Conservation (phyloP, 148 eudicot genomes). For the Nepenthes mirabilis region DNA sequence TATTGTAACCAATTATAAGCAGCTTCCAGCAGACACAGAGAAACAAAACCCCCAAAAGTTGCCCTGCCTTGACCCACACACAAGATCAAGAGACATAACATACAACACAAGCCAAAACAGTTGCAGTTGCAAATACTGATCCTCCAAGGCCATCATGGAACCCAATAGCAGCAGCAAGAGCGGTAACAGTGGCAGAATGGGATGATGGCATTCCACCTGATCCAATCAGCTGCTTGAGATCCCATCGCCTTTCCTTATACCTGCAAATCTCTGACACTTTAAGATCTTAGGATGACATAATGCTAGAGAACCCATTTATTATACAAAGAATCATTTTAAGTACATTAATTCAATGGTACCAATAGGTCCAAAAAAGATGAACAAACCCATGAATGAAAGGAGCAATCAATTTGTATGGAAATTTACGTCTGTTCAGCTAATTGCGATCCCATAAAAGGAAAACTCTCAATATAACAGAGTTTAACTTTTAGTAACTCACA, state of each 20-base stretch:
- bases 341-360: too few relatives aligned
- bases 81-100: constrained; percentile 16
- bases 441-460: too few relatives aligned
- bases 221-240: constrained; percentile 66
- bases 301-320: not conserved
- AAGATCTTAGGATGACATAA: constrained; percentile 18
- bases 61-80: not conserved
- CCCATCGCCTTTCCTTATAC: constrained; percentile 89
- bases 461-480: too few relatives aligned
- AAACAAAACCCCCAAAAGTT: too few relatives aligned
- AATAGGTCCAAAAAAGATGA: too few relatives aligned
- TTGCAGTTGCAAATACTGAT: constrained; percentile 60
- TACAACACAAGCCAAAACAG: constrained; percentile 83
- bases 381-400: too few relatives aligned
- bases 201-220: constrained; percentile 99
- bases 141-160: constrained; percentile 71
- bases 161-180: constrained; percentile 79
- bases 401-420: too few relatives aligned
- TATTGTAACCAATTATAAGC: too few relatives aligned
- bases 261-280: constrained; percentile 49
- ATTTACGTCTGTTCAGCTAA: too few relatives aligned
- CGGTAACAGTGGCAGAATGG: constrained; percentile 90
- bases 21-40: too few relatives aligned
- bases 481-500: too few relatives aligned
- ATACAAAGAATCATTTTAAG: not conserved